phyloP scores from a whole-genome alignment of 108 stramenopile genomes.

The Skeletonema marinoi region DNA sequence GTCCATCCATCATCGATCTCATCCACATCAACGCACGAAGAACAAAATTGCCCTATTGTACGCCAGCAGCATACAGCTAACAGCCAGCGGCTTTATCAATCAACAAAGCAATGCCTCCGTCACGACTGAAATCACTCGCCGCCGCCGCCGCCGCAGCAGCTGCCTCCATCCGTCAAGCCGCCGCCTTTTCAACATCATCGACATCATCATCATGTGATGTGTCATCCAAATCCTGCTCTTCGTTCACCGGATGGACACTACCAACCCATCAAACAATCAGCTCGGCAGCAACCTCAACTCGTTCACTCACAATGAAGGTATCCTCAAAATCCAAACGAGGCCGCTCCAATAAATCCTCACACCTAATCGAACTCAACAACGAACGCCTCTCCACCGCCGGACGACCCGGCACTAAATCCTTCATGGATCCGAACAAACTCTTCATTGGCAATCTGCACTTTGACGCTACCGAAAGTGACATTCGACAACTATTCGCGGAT shows the following conservation, averaged over 20 bases:
- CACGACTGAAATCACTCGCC: background rate
- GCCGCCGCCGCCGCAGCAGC: background rate
- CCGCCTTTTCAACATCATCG: background rate
- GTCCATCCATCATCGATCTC: too few species aligned
- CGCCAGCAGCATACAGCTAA: too few species aligned
- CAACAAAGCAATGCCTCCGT: background rate
- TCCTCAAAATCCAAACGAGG: constrained; percentile 21
- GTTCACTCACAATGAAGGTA: constrained; percentile 12
- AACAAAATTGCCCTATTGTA: too few species aligned
- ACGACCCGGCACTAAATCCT: constrained; percentile 71
- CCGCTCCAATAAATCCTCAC: constrained; percentile 40
- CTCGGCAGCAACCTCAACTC: background rate
- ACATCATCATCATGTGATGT: background rate
- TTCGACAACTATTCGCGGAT: constrained; percentile 29
- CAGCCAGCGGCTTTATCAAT: too few species aligned
- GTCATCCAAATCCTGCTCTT: background rate
- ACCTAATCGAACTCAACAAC: constrained; percentile 42
- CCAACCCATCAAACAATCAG: background rate
- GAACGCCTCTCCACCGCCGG: constrained; percentile 57
- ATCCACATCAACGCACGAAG: too few species aligned
- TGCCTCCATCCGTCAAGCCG: background rate
- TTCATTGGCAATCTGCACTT: constrained; percentile 56
- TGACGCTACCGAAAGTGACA: constrained; percentile 54
- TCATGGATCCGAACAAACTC: constrained; percentile 65
- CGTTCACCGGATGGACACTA: background rate